These are phyloP conservation scores for Plasmodium cynomolgi DNA, from an alignment of 169 alveolate genomes.

Conservation along the genomic window DNA sequence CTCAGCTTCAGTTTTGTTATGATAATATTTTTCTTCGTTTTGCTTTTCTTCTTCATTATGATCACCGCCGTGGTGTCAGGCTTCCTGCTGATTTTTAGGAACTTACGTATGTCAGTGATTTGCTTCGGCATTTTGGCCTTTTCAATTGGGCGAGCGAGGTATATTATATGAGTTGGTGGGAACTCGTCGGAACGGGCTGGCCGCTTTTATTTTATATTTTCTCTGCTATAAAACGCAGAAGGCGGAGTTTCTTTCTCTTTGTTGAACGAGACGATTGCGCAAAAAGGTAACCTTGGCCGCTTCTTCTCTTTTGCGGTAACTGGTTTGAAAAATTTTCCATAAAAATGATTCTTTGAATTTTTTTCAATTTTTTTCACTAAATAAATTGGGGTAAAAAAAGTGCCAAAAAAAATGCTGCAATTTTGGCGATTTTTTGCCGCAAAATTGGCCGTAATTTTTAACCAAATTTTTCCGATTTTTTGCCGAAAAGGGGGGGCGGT, in stretches of 20 bases:
- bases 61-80: slow-evolving; percentile 91
- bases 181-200: not conserved
- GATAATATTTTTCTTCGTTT: slow-evolving; percentile 81
- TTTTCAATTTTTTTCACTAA: not conserved
- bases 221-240: not conserved
- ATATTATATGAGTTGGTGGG: not conserved
- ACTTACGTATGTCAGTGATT: slow-evolving; percentile 86
- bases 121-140: slow-evolving; percentile 85
- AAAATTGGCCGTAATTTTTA: too few relatives aligned
- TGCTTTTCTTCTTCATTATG: slow-evolving; percentile 87
- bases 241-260: not conserved
- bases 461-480: not conserved
- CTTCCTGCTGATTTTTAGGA: slow-evolving; percentile 85
- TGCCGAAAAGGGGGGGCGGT: not conserved
- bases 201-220: not conserved
- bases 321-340: not conserved
- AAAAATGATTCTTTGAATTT: not conserved
- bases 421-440: not conserved
- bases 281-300: not conserved
- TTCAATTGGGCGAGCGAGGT: not conserved
- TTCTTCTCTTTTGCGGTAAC: not conserved
- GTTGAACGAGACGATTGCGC: not conserved
- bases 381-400: not conserved
- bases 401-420: not conserved
- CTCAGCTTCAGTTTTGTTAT: slow-evolving; percentile 95